Conservation (phyloP, 805 yeast genomes). For the Cyberlindnera amylophila region DNA sequence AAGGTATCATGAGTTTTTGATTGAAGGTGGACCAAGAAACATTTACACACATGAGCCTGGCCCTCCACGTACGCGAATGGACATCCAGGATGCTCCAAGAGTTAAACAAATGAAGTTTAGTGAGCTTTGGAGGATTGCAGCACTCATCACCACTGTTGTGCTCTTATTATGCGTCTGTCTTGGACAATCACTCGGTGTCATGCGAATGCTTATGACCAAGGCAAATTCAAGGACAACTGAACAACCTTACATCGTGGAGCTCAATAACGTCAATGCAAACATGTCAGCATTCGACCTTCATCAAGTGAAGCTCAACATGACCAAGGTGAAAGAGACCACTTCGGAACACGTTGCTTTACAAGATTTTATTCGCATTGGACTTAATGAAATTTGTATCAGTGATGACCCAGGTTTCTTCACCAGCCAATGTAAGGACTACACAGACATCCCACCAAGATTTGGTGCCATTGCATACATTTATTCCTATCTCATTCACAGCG, state of each 20-base stretch:
- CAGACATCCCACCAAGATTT: not conserved
- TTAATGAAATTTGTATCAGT: conserved; percentile 5
- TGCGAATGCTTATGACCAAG: too few relatives aligned
- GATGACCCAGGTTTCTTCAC: conserved; percentile 5
- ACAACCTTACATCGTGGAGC: conserved; percentile 2
- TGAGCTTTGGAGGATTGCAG: too few relatives aligned
- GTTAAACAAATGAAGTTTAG: too few relatives aligned
- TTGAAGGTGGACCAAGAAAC: too few relatives aligned
- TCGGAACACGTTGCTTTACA: conserved; percentile 1
- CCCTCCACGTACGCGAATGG: too few relatives aligned
- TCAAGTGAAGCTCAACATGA: not conserved
- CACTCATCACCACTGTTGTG: too few relatives aligned
- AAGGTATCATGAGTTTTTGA: too few relatives aligned
- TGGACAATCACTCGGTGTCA: too few relatives aligned
- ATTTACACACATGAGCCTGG: too few relatives aligned
- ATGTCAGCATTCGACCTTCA: conserved; percentile 1
- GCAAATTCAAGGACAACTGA: not conserved
- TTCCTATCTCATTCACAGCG: not conserved
- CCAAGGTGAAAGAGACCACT: not conserved
- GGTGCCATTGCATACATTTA: conserved; percentile 4
- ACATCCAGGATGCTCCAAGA: too few relatives aligned
- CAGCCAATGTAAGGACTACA: conserved; percentile 1
- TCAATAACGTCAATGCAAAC: conserved; percentile 3
- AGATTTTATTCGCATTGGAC: conserved; percentile 5
- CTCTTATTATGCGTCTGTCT: too few relatives aligned